Evolutionary conservation across 129 eudicot genomes (phyloP).

Genomic region (Gnaphalium uliginosum): DNA sequence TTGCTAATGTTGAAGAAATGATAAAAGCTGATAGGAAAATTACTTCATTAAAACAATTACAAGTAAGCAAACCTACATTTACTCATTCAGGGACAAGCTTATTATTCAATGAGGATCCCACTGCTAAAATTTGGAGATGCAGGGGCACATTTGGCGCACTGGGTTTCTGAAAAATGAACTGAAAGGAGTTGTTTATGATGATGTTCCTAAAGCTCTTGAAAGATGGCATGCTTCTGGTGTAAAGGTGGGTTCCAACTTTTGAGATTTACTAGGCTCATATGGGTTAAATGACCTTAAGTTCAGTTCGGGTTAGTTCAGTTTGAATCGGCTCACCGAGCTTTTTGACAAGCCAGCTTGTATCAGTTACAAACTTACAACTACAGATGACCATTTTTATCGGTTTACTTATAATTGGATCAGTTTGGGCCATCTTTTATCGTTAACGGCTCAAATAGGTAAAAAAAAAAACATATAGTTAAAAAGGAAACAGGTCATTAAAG

Average conservation of each 20-base stretch:
- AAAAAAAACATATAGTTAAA: background rate
- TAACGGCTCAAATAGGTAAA: background rate
- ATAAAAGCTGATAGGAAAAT: constrained; percentile 93
- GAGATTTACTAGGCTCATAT: background rate
- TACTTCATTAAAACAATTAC: constrained; percentile 87
- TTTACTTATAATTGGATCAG: background rate
- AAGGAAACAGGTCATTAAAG: background rate
- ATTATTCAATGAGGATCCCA: background rate
- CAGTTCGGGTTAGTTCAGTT: background rate
- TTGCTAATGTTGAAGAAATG: constrained; percentile 87
- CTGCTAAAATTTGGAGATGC: constrained; percentile 30
- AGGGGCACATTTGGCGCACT: constrained; percentile 96
- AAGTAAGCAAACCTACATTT: constrained; percentile 45
- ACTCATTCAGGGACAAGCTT: background rate
- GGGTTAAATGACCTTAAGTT: background rate
- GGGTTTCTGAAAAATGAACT: constrained; percentile 75
- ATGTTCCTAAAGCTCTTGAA: constrained; percentile 89
- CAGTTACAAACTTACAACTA: background rate
- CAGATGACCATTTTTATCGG: background rate
- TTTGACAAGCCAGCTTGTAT: background rate
- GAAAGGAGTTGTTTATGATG: constrained; percentile 76
- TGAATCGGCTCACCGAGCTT: background rate
- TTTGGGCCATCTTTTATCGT: background rate
- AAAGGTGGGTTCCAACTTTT: constrained; percentile 49
- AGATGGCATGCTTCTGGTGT: constrained; percentile 85